A percentile compares a stretch with the other conserved stretches of the same genome.
These are phyloP conservation scores for Apiospora hydei DNA, from an alignment of 2,329 filamentous ascomycete genomes.

Conservation along the genomic window DNA sequence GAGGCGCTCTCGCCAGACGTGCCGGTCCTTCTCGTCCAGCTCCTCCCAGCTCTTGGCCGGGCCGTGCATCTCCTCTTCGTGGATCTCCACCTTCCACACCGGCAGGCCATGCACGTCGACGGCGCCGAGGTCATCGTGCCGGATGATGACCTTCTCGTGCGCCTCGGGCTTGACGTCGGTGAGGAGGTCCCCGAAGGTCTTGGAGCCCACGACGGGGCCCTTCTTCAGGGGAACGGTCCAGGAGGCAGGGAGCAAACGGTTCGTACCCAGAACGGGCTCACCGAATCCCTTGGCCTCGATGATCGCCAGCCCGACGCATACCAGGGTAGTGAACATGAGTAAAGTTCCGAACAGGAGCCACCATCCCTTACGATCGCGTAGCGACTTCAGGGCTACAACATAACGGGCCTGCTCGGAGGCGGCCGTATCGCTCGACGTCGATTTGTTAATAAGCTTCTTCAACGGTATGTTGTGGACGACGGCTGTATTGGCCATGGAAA, in stretches of 20 bases:
- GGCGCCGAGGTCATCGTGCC: slow-evolving; percentile 36
- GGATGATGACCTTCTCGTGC: slow-evolving; percentile 49
- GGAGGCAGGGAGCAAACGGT: slow-evolving; percentile 59
- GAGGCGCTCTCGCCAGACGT: slow-evolving; percentile 74
- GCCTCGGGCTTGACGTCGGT: slow-evolving; percentile 42
- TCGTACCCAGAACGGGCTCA: slow-evolving; percentile 63
- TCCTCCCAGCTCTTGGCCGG: slow-evolving; percentile 75
- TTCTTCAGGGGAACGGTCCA: slow-evolving; percentile 39
- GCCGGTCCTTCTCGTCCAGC: slow-evolving; percentile 66
- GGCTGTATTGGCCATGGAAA: slow-evolving; percentile 80
- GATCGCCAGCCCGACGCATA: slow-evolving; percentile 68
- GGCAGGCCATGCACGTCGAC: slow-evolving; percentile 35
- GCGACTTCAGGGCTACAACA: slow-evolving; percentile 68
- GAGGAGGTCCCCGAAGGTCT: slow-evolving; percentile 45
- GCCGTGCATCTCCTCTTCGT: slow-evolving; percentile 56
- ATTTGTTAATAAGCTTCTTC: slow-evolving; percentile 49
- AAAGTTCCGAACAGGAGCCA: slow-evolving; percentile 62
- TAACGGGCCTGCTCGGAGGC: slow-evolving; percentile 68
- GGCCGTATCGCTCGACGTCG: slow-evolving; percentile 41
- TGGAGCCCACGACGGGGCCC: slow-evolving; percentile 42
- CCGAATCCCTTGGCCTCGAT: slow-evolving; percentile 68
- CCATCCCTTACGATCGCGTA: slow-evolving; percentile 53
- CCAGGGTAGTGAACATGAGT: slow-evolving; percentile 65
- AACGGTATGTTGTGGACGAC: slow-evolving; percentile 83
- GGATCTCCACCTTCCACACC: slow-evolving; percentile 51